These are phyloP conservation scores for Withania somnifera DNA, from an alignment of 305 asterid species.

Conservation along the genomic window DNA sequence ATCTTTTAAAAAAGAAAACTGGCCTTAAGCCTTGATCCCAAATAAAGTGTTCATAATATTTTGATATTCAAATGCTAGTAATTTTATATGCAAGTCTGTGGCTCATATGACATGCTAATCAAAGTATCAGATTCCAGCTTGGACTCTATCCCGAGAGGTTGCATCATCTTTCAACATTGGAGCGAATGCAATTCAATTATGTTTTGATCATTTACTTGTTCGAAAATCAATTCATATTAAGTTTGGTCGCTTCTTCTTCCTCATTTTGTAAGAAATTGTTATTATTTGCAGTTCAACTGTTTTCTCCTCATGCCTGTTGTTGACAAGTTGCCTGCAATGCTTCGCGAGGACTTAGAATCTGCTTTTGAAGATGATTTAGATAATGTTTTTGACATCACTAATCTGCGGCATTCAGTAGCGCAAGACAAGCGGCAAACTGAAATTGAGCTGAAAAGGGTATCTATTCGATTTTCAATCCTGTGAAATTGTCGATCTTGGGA, in stretches of 20 bases:
- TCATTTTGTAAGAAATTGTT: conserved; percentile 3
- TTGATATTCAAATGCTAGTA: background rate
- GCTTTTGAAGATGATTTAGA: conserved; percentile 76
- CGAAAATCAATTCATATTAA: background rate
- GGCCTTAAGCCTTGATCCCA: background rate
- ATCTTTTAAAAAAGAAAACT: background rate
- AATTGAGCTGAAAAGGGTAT: conserved; percentile 86
- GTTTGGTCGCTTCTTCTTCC: background rate
- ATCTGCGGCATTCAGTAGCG: conserved; percentile 64
- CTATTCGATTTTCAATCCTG: background rate
- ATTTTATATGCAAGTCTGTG: background rate
- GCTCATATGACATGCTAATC: background rate
- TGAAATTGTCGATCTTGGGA: background rate
- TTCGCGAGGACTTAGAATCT: conserved; percentile 79
- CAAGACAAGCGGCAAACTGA: conserved; percentile 72
- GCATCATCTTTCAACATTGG: background rate
- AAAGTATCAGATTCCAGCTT: background rate
- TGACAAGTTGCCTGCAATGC: conserved; percentile 93
- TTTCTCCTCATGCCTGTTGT: conserved; percentile 96
- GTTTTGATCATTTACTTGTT: background rate
- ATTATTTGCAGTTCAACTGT: conserved; percentile 71
- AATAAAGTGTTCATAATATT: background rate
- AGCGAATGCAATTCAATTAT: background rate
- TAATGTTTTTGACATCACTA: conserved; percentile 71
- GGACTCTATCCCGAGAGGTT: background rate